phyloP scores from a whole-genome alignment of 345 rosid genomes.

The Syzygium oleosum region DNA sequence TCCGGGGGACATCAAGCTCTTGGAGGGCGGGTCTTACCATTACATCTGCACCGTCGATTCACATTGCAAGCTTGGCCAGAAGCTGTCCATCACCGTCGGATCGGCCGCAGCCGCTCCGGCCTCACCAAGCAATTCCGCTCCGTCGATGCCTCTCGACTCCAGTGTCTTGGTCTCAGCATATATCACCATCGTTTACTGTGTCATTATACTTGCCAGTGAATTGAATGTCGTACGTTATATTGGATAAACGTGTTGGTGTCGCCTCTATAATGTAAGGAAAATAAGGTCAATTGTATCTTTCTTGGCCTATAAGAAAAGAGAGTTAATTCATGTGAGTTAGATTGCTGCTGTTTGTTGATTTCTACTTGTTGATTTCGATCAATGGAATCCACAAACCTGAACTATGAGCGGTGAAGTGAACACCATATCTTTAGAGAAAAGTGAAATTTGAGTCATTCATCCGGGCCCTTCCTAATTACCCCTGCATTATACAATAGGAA shows the following conservation, averaged over 20 bases:
- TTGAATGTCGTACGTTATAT: background rate
- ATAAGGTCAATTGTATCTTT: background rate
- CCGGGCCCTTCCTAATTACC: background rate
- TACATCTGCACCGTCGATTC: constrained; percentile 13
- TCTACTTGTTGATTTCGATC: background rate
- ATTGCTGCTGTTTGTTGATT: background rate
- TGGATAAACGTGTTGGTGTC: background rate
- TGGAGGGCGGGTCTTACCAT: background rate
- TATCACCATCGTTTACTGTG: background rate
- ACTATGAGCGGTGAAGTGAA: background rate
- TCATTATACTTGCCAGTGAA: background rate
- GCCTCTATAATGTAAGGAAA: background rate
- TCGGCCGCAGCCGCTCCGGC: background rate
- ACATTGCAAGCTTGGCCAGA: constrained; percentile 17
- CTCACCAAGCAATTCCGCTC: background rate
- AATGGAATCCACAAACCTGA: background rate
- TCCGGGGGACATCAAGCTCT: background rate
- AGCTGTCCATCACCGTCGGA: constrained; percentile 7
- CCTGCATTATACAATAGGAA: background rate
- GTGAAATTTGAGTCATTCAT: background rate
- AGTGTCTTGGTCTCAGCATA: background rate
- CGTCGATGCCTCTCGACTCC: background rate
- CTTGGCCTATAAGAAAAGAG: background rate
- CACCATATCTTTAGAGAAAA: background rate
- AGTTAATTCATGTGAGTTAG: background rate